These are phyloP conservation scores for Martensiomyces pterosporus DNA, from an alignment of 192 early-diverging fungal genomes.

Conservation along the genomic window DNA sequence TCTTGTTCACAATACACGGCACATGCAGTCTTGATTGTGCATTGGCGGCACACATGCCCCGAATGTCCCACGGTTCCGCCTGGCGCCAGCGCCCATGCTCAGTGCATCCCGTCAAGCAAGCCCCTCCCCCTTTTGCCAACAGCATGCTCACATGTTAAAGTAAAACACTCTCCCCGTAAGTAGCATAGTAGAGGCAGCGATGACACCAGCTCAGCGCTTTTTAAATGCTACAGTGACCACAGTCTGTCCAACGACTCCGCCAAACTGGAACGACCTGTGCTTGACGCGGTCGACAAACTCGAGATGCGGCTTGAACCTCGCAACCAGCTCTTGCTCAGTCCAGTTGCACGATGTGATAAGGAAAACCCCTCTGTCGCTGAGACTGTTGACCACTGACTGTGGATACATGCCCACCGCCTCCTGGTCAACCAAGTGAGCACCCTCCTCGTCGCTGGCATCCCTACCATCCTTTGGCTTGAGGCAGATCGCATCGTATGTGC, in stretches of 20 bases:
- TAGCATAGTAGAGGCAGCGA: no score
- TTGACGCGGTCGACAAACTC: slow-evolving; percentile 66
- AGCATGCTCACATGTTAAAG: no score
- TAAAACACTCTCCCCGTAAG: no score
- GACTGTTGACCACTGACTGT: slow-evolving; percentile 56
- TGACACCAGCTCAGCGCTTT: no score
- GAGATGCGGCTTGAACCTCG: slow-evolving; percentile 51
- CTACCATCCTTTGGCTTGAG: slow-evolving; percentile 53
- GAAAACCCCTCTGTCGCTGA: slow-evolving; percentile 56
- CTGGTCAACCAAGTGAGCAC: slow-evolving; percentile 47
- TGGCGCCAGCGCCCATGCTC: no score
- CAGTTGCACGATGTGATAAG: slow-evolving; percentile 94
- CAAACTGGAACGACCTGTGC: slow-evolving; percentile 84
- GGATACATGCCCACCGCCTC: slow-evolving; percentile 53
- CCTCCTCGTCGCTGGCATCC: slow-evolving; percentile 35
- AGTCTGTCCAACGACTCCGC: slow-evolving; percentile 82
- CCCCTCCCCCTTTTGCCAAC: no score
- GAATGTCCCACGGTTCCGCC: no score
- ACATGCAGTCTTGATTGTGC: no score
- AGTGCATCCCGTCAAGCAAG: no score
- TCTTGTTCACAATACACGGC: no score
- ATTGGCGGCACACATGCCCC: no score
- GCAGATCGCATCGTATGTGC: slow-evolving; percentile 91
- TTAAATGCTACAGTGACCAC: slow-evolving; percentile 80
- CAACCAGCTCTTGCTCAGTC: slow-evolving; percentile 81